These are phyloP conservation scores for Juncus inflexus DNA, from an alignment of 176 grass and related monocot genomes.

Conservation along the genomic window DNA sequence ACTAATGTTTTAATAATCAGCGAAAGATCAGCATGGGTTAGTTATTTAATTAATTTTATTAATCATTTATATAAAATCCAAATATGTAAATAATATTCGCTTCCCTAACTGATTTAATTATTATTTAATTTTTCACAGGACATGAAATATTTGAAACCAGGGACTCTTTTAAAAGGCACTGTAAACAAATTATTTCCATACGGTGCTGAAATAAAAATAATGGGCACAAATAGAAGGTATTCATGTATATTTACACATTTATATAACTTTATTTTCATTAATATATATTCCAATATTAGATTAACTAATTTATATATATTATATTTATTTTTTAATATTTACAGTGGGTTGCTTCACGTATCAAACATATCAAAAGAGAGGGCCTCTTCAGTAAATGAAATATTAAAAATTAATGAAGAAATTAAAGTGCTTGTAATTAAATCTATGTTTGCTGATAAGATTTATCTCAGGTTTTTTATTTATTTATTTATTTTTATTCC, in stretches of 20 bases:
- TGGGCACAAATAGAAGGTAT: conserved; percentile 71
- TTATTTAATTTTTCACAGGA: conserved; percentile 47
- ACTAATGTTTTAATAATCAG: conserved; percentile 88
- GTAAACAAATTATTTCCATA: conserved; percentile 68
- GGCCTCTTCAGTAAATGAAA: conserved; percentile 55
- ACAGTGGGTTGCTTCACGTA: conserved; percentile 84
- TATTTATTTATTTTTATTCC: neutral
- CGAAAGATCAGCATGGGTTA: conserved; percentile 87
- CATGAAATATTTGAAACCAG: conserved; percentile 74
- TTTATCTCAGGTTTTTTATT: conserved; percentile 53
- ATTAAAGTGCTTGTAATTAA: conserved; percentile 84
- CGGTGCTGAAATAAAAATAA: conserved; percentile 70
- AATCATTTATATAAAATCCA: neutral
- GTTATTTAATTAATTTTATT: conserved; percentile 25
- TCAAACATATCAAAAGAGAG: conserved; percentile 62
- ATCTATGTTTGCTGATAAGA: conserved; percentile 78
- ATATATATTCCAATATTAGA: neutral
- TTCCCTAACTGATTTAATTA: neutral
- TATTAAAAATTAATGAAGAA: conserved; percentile 72
- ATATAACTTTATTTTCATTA: conserved; percentile 9
- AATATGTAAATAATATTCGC: neutral
- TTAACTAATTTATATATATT: neutral
- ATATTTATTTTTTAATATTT: conserved; percentile 25
- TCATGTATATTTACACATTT: conserved; percentile 1
- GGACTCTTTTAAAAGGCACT: conserved; percentile 73